phyloP scores from a whole-genome alignment of 176 grass and related monocot genomes.

The Metroxylon sagu region DNA sequence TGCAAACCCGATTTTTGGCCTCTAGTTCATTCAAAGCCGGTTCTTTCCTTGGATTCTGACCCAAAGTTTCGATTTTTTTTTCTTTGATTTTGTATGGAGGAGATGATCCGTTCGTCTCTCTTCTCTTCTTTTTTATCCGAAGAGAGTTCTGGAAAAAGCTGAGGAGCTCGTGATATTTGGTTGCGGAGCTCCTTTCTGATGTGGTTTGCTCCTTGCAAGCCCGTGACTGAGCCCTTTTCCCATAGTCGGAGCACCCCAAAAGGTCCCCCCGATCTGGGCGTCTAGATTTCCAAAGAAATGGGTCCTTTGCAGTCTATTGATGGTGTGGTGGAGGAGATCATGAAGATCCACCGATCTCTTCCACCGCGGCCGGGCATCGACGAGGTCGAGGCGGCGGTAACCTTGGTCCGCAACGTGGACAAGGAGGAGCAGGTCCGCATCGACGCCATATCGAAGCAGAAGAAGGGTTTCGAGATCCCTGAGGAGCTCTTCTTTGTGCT shows the following conservation, averaged over 20 bases:
- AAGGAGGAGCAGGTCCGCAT: slow-evolving; percentile 62
- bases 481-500: slow-evolving; percentile 88
- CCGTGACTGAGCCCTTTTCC: slow-evolving; percentile 16
- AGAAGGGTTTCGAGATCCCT: slow-evolving; percentile 43
- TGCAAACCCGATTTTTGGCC: neutral
- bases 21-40: neutral
- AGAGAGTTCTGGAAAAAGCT: slow-evolving; percentile 23
- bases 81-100: slow-evolving; percentile 17
- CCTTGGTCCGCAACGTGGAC: slow-evolving; percentile 61
- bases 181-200: slow-evolving; percentile 32
- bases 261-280: slow-evolving; percentile 7
- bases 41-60: neutral
- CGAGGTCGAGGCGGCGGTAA: slow-evolving; percentile 72
- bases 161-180: slow-evolving; percentile 69
- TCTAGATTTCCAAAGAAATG: slow-evolving; percentile 17
- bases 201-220: slow-evolving; percentile 8
- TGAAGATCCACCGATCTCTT: slow-evolving; percentile 67
- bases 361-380: slow-evolving; percentile 58
- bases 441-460: slow-evolving; percentile 49
- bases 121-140: slow-evolving; percentile 38
- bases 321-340: slow-evolving; percentile 69
- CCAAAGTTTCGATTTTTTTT: slow-evolving; percentile 18
- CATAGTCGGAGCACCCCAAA: neutral
- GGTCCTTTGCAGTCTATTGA: slow-evolving; percentile 60
- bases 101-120: slow-evolving; percentile 25